Evolutionary conservation across 257 asterid species (phyloP).

Genomic region (Catharanthus roseus): DNA sequence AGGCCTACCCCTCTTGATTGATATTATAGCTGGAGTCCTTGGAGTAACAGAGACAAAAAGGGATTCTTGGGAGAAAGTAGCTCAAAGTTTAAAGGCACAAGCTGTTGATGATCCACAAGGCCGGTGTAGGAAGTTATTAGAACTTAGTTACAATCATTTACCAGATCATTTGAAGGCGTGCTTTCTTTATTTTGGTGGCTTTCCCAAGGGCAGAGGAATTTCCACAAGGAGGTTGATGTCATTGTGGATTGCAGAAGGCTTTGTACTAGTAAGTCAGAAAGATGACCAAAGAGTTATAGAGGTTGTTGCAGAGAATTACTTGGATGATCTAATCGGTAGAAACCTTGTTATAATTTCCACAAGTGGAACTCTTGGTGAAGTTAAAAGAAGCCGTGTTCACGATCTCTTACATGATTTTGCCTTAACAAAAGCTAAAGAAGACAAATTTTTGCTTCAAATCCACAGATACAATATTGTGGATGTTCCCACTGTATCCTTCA

Average conservation of each 20-base stretch:
- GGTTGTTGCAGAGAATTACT: conserved; percentile 3
- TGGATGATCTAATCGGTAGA: conserved; percentile 3
- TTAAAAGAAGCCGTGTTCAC: conserved; percentile 13
- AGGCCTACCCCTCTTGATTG: conserved; percentile 1
- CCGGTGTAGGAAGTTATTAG: not conserved
- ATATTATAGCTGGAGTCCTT: not conserved
- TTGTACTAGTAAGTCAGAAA: too few relatives aligned
- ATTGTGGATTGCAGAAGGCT: conserved; percentile 20
- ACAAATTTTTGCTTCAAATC: not conserved
- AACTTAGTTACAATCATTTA: conserved; percentile 15
- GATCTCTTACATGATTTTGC: conserved; percentile 8
- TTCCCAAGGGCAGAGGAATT: not conserved
- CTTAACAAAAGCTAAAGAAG: conserved; percentile 7
- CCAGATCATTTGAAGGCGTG: conserved; percentile 8
- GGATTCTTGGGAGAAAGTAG: not conserved
- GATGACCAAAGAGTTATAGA: not conserved
- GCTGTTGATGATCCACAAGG: not conserved
- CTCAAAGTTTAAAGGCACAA: too few relatives aligned
- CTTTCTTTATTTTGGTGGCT: conserved; percentile 16
- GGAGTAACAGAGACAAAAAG: not conserved
- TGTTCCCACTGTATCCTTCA: not conserved
- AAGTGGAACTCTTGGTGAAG: not conserved
- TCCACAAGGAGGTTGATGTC: too few relatives aligned
- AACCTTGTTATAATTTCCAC: not conserved
- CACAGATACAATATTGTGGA: too few relatives aligned